Base-by-base conservation (phyloP, 495 filamentous ascomycete species). In the Lophiotrema nucula region DNA sequence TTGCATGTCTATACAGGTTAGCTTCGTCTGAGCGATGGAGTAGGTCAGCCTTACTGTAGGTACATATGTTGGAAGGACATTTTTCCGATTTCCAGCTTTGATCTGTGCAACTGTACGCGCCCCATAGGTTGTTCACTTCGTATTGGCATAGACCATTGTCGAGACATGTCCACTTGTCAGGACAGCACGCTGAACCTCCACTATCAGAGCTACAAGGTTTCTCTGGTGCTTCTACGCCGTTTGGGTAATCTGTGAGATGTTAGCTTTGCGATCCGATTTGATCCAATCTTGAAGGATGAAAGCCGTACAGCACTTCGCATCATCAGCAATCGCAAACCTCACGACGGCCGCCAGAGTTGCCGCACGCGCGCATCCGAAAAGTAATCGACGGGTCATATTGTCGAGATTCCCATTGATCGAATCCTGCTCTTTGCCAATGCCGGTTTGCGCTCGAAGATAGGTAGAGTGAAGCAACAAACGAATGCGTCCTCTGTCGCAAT, bases 101-200 rank as follows among this genome's bases (percentile, higher is more conserved):
- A 46, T 66, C 64, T 2, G 64, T 66, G 35, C 64, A 66, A n/a
- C 58, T 54, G 16, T 66, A 66, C 26, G 51, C 18, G 0, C 58
- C 58, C 16, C 6, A 47, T 12, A 47, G 22, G 13, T 65, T 49
- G 43, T 60, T 43, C 21, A 44, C 38, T 15, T 19, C n/a, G 35
- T 56, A 58, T 38, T 65, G 47, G 53, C 62, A 65, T 2, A 61
- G 51, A 13, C 62, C 62, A 28, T 65, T 65, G 41, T 61, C 57
- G 42, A 65, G 39, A 26, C 62, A 65, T 39, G 56, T 15, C 62
- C 62, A 65, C 13, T 61, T 65, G 18, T 56, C 49, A 12, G 62
- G 62, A 44, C 62, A 65, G 47, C 62, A 65, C 4, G 58, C 52
- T 3, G 62, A 31, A 22, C 57, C 62, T 33, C 58, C 51, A 3